phyloP scores from a whole-genome alignment of 2,329 filamentous ascomycete species.

The Aspergillus brunneoviolaceus region DNA sequence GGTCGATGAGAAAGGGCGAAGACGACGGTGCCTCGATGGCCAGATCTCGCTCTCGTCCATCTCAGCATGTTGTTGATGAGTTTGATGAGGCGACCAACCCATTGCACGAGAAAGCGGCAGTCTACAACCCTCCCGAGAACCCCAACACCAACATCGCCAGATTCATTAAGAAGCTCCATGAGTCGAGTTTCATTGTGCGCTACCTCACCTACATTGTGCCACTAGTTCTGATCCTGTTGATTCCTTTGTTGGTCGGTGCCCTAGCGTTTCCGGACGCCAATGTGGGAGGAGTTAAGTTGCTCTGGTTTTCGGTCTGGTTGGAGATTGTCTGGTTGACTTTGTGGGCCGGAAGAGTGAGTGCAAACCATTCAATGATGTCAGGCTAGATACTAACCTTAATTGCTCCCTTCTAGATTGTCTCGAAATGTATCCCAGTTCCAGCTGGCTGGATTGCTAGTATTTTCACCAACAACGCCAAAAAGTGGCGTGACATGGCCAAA shows the following conservation, averaged over 20 bases:
- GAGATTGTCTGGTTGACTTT: conserved; percentile 90
- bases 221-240: conserved; percentile 61
- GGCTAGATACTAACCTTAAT: background rate
- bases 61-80: conserved; percentile 62
- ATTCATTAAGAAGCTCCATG: conserved; percentile 64
- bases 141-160: conserved; percentile 62
- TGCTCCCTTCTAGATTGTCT: conserved; percentile 50
- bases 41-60: conserved; percentile 52
- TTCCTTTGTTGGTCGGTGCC: conserved; percentile 66
- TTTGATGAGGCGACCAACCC: conserved; percentile 68
- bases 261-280: conserved; percentile 59
- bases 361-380: background rate
- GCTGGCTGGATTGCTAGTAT: conserved; percentile 67
- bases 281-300: conserved; percentile 71
- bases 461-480: conserved; percentile 84
- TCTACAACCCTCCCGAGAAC: conserved; percentile 64
- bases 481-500: conserved; percentile 86
- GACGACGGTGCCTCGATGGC: conserved; percentile 48
- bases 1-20: conserved; percentile 29
- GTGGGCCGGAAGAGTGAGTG: conserved; percentile 67
- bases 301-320: conserved; percentile 96
- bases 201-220: conserved; percentile 73
- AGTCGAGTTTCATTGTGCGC: conserved; percentile 64
- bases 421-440: conserved; percentile 63
- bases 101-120: conserved; percentile 63